Base-by-base conservation (phyloP, 345 rosid genomes). In the Passiflora organensis region DNA sequence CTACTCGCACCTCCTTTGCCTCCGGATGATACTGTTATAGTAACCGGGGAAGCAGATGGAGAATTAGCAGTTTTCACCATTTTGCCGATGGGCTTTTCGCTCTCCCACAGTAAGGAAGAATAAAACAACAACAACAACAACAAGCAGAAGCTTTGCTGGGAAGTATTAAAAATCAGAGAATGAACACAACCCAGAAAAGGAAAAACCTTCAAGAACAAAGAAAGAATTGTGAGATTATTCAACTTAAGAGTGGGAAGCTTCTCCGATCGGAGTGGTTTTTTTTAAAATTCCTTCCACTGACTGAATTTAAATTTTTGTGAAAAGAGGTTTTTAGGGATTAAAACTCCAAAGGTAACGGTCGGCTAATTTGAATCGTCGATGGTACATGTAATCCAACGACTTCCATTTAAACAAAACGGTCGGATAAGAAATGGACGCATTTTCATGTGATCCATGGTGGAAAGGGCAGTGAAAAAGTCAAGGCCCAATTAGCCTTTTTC, bases 1-100 rank as follows among this genome's bases (percentile, higher is more conserved):
- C 94, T 72, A 13, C 75, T 74, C 16, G 87, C 86, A n/a, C 74
- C 63, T 19, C 76, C 84, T 73, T 84, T 84, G 50, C 91, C 82
- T 46, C 75, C 80, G 0, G 94, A 77, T 0, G 86, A 77, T 51
- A 85, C 78, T 37, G 78, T 82, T 63, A 86, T 81, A 32, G 85
- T 86, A 73, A 83, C 94, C 49, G 89, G 89, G 59, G 89, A 77
- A 5, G 85, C 68, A 58, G 78, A 60, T 10, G 80, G 72, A 51
- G 84, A 82, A 54, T 70, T 71, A 22, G 82, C 67, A 13, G 76
- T 45, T 75, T 72, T 78, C 78, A 86, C 86, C 87, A 83, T 60
- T 53, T 14, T 32, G 34, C 5, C 6, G 0, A 1, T 32, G 17
- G 25, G 12, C 10, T 47, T n/a, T 28, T 20, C 32, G 11, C 39